phyloP scores from a whole-genome alignment of 208 protist genomes.

The Leishmania amazonensis region DNA sequence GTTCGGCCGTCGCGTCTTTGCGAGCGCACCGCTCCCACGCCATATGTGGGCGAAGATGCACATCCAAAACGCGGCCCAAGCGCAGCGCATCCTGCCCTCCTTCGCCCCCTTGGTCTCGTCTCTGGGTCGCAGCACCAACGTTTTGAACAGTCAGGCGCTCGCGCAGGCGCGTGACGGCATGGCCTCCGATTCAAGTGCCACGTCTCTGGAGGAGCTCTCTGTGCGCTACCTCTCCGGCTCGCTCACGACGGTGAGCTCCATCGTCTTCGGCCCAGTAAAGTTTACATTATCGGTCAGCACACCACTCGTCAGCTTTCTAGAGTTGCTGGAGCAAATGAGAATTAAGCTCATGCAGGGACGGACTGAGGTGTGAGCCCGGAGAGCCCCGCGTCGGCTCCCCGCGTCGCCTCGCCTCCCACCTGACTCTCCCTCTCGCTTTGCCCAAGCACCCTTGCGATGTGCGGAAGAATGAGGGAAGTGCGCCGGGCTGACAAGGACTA shows the following conservation, averaged over 20 bases:
- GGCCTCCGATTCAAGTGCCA: conserved; percentile 17
- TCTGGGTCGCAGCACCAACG: conserved; percentile 23
- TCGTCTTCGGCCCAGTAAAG: conserved; percentile 12
- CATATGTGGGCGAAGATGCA: conserved; percentile 67
- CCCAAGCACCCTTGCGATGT: neutral
- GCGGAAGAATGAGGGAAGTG: neutral
- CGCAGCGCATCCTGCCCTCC: conserved; percentile 60
- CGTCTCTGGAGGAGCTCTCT: conserved; percentile 22
- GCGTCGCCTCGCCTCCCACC: neutral
- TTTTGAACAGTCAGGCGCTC: conserved; percentile 28
- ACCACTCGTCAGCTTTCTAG: conserved; percentile 26
- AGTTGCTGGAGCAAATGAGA: neutral
- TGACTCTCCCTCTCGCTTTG: neutral
- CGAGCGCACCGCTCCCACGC: conserved; percentile 72
- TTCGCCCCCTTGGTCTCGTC: conserved; percentile 46
- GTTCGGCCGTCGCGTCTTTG: conserved; percentile 85
- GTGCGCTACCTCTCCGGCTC: neutral
- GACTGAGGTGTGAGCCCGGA: neutral
- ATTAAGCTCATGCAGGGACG: neutral
- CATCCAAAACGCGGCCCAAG: conserved; percentile 67
- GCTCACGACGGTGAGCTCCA: conserved; percentile 4
- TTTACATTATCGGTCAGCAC: conserved; percentile 23
- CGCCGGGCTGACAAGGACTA: neutral
- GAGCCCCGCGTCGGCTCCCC: neutral
- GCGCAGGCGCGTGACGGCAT: conserved; percentile 32